phyloP scores from a whole-genome alignment of 768 basidiomycete species.

The Trametes cingulata region DNA sequence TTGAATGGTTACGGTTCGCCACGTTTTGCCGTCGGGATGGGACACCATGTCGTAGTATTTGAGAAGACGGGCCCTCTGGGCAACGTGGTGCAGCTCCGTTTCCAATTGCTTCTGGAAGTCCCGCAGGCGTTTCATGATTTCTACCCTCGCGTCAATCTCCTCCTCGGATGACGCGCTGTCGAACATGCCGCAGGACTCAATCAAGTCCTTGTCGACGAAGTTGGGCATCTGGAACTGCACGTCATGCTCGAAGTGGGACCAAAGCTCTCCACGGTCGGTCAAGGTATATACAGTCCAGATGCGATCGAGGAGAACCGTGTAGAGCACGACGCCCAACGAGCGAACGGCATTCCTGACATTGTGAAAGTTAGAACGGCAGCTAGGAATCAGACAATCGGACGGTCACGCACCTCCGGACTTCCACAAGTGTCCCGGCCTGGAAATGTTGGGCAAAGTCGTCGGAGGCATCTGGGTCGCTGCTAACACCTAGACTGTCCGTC shows the following conservation, averaged over 20 bases:
- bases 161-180: conserved; percentile 25
- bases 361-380: neutral
- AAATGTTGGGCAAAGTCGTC: conserved; percentile 18
- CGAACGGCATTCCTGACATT: neutral
- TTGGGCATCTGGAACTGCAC: conserved; percentile 61
- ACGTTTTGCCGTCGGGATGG: conserved; percentile 48
- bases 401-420: conserved; percentile 31
- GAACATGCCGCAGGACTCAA: conserved; percentile 47
- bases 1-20: conserved; percentile 54
- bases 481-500: neutral
- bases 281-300: conserved; percentile 12
- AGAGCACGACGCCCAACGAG: conserved; percentile 22
- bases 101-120: conserved; percentile 52
- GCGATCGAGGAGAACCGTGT: neutral
- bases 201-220: conserved; percentile 49
- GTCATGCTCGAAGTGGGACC: conserved; percentile 51
- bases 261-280: conserved; percentile 48
- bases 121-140: conserved; percentile 61
- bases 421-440: conserved; percentile 34
- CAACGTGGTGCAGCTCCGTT: conserved; percentile 34
- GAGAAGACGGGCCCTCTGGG: conserved; percentile 28
- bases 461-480: neutral
- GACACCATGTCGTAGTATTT: conserved; percentile 45
- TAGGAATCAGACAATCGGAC: neutral
- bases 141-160: conserved; percentile 61